Evolutionary conservation across 306 rosid species (phyloP), one percentile per base, ranked within the genome.

Genomic region (Sindora glabra): DNA sequence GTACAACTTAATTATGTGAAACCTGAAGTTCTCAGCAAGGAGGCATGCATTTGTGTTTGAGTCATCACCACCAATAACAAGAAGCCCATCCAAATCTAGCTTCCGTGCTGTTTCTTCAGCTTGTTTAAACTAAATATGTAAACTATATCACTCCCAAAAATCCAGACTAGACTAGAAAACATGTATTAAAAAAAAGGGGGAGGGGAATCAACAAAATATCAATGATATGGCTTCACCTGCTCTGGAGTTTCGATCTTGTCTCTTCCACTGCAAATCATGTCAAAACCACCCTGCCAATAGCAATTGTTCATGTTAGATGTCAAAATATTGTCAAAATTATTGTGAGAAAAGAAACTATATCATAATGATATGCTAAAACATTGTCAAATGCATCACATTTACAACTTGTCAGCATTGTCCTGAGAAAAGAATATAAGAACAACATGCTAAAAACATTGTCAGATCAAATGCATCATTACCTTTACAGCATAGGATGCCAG

Each of bases 211-310:
- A 9, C 34, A 6, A 29, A 26, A 56, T 15, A 40, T 1, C 47
- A 65, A 74, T 50, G 48, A 36, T 36, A 59, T 29, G 61, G 23
- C 56, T 74, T n/a, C 64, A 86, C 99, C 95, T 94, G 99, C 70
- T 89, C 99, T 23, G 97, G 97, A 67, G 99, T 89, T 77, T 94
- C 99, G 74, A 94, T 89, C 77, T 94, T 94, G 86, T 94, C 99
- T 76, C 99, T 89, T 63, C 99, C 99, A 74, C 99, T 94, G 56
- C 94, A 69, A 55, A 94, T 94, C 95, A 94, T 94, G 80, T 94
- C 99, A 77, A 94, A 94, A 30, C 99, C 99, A 63, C 99, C 99
- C 97, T 94, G 83, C 48, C 62, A 68, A 76, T 53, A 8, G 44
- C 77, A 69, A 65, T n/a, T 0, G 3, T 56, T 4, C 54, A 13